Evolutionary conservation across 257 asterid species (phyloP).

Genomic region (Penstemon newberryi): DNA sequence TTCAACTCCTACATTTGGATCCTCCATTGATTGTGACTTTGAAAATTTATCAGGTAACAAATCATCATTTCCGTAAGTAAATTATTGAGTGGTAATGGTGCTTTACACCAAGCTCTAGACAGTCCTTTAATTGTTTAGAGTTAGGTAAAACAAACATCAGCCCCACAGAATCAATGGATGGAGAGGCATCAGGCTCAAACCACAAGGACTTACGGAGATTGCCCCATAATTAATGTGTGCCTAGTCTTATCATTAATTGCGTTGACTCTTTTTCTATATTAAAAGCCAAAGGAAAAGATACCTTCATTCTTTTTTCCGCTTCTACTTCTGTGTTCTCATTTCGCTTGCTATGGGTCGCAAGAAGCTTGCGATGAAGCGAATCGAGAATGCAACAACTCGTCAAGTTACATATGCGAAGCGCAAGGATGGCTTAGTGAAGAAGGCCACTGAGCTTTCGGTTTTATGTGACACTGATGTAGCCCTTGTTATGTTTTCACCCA

Average conservation of each 20-base stretch:
- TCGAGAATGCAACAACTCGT: conserved; percentile 49
- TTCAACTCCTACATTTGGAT: conserved; percentile 21
- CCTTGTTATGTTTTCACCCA: conserved; percentile 67
- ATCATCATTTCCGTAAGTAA: neutral
- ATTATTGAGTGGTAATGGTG: neutral
- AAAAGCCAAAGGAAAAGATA: neutral
- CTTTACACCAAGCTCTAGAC: neutral
- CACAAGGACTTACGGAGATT: neutral
- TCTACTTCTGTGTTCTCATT: neutral
- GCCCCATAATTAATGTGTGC: conserved; percentile 23
- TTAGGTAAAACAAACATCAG: neutral
- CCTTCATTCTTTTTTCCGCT: neutral
- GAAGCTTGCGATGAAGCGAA: conserved; percentile 50
- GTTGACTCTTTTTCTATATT: conserved; percentile 1
- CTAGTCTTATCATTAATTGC: conserved; percentile 30
- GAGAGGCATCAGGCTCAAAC: neutral
- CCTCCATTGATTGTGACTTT: conserved; percentile 24
- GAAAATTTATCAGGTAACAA: conserved; percentile 9
- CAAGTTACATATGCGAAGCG: conserved; percentile 54
- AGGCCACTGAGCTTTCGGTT: conserved; percentile 62
- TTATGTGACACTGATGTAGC: conserved; percentile 66
- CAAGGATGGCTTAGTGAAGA: conserved; percentile 67
- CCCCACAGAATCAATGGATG: neutral
- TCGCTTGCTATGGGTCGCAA: conserved; percentile 50
- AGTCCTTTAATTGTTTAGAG: neutral